These are phyloP conservation scores for Coemansia guatemalensis DNA, from an alignment of 192 early-diverging fungal species.

Conservation along the genomic window DNA sequence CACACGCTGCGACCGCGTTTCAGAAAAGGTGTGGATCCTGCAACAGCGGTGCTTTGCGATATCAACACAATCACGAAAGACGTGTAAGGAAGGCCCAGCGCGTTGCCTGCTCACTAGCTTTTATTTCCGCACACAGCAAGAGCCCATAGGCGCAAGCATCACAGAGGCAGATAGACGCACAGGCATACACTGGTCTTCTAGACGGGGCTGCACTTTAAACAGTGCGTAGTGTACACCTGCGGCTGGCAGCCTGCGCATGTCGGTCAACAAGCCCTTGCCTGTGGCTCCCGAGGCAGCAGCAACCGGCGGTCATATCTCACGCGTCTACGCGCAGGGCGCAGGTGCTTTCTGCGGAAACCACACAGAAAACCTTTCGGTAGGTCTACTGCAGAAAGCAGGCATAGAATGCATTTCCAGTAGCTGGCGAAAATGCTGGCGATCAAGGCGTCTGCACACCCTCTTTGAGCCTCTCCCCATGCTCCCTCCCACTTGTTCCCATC, in stretches of 20 bases:
- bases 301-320: constrained; percentile 9
- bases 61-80: too few species aligned
- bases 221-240: too few species aligned
- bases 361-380: constrained; percentile 36
- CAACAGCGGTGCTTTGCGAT: too few species aligned
- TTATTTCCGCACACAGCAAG: too few species aligned
- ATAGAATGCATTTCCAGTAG: constrained; percentile 6
- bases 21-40: too few species aligned
- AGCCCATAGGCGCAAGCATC: too few species aligned
- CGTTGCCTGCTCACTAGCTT: too few species aligned
- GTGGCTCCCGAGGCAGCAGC: constrained; percentile 28
- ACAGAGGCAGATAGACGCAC: too few species aligned
- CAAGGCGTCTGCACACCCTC: not conserved
- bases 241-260: constrained; percentile 17
- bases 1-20: too few species aligned
- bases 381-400: constrained; percentile 11
- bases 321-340: constrained; percentile 8
- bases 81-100: too few species aligned
- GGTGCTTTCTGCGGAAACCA: constrained; percentile 13
- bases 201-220: too few species aligned
- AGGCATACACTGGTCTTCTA: too few species aligned
- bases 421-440: not conserved
- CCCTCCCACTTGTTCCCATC: not conserved
- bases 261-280: constrained; percentile 46
- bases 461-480: not conserved